Evolutionary conservation across 176 grass and related monocot species (phyloP), one percentile per base, ranked within the genome.

Genomic region (Oryza glumipatula): DNA sequence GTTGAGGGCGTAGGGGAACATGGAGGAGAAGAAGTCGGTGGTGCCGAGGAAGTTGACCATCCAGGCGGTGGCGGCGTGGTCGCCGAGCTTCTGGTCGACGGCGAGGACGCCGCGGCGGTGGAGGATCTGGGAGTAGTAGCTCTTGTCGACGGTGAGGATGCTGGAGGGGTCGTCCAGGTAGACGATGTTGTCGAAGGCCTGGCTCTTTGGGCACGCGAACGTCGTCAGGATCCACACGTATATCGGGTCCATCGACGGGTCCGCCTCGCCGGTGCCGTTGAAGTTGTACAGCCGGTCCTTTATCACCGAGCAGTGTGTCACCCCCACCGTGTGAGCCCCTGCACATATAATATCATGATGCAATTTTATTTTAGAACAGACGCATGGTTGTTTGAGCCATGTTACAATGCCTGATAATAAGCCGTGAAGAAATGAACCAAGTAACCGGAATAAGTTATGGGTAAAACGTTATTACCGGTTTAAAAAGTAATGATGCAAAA

Each of bases 281-380:
- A 72, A 94, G 84, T 91, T 84, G 76, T 86, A 90, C 9, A 97
- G 82, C 2, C 95, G 88, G 41, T 89, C 58, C 3, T 76, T 24
- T 74, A 97, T 82, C 72, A 92, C 11, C 11, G 95, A 94, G 90
- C 95, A 97, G 67, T 91, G 95, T 5, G 92, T 94, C 67, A 97
- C 77, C 46, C 95, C 95, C 2, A 94, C 92, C 3, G 92, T 94
- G 77, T 94, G 95, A 2, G 86, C 95, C 36, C 92, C 95, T 97
- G 92, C 65, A 52, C 9, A 1, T 44, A 45, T 9, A n/a, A 14
- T 12, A 46, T 16, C 49, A 52, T 22, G n/a, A 11, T 26, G 36
- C 2, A 0, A 26, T 47, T 46, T 46, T 36, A 38, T 38, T 36
- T 36, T 3, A 36, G 35, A 36, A 36, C 35, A 36, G 35, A 36